A percentile compares a stretch with the other conserved stretches of the same genome.
Evolutionary conservation across 768 basidiomycete genomes (phyloP).

Genomic region (Tubosaeta brunneosetosa): DNA sequence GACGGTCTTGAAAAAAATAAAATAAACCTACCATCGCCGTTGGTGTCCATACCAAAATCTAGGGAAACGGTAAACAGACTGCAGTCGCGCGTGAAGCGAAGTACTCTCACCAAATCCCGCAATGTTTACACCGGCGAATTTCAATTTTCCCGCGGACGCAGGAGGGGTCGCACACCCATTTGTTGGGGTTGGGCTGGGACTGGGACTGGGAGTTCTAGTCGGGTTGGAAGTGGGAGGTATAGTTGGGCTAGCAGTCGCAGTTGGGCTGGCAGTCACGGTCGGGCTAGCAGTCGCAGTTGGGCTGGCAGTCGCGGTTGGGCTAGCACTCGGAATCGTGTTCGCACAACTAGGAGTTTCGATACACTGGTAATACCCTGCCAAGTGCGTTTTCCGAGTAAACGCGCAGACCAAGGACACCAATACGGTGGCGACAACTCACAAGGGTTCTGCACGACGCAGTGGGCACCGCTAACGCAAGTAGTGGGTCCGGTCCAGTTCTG

Average conservation of each 20-base stretch:
- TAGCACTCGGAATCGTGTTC: neutral
- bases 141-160: slow-evolving; percentile 13
- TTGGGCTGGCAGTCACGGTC: neutral
- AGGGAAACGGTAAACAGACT: neutral
- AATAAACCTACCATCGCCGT: slow-evolving; percentile 39
- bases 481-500: neutral
- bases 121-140: slow-evolving; percentile 47
- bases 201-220: neutral
- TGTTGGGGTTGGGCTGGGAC: neutral
- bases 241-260: neutral
- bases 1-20: neutral
- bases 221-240: neutral
- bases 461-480: neutral
- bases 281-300: neutral
- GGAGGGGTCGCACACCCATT: neutral
- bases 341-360: neutral
- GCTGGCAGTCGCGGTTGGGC: neutral
- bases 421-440: neutral
- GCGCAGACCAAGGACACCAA: neutral
- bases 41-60: slow-evolving; percentile 46
- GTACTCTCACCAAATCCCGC: slow-evolving; percentile 39
- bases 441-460: neutral
- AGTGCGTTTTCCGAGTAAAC: neutral
- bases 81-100: neutral
- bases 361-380: neutral